Conservation (phyloP, 2,329 filamentous ascomycete species). For the Penicillium sp. region DNA sequence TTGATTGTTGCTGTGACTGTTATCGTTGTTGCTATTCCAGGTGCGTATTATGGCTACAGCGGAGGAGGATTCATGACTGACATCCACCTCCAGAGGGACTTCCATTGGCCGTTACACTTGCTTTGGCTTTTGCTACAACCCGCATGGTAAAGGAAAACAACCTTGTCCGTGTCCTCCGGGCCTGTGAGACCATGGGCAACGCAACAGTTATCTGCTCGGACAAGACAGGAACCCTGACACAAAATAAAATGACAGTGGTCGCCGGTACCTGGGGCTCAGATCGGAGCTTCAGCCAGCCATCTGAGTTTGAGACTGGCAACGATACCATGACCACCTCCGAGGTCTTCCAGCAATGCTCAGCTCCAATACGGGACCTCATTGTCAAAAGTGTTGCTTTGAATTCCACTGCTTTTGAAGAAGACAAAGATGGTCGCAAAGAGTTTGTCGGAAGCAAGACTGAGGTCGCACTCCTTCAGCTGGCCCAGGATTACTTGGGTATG, state of each 20-base stretch:
- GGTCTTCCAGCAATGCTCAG: conserved; percentile 31
- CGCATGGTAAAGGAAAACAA: conserved; percentile 76
- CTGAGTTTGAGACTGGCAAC: conserved; percentile 16
- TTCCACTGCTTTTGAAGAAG: conserved; percentile 72
- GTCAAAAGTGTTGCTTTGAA: conserved; percentile 44
- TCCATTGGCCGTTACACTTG: conserved; percentile 71
- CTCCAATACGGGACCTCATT: conserved; percentile 34
- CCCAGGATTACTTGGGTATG: conserved; percentile 63
- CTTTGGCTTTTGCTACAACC: conserved; percentile 70
- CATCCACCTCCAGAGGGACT: conserved; percentile 59
- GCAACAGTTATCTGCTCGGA: conserved; percentile 76
- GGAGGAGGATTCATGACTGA: conserved; percentile 6
- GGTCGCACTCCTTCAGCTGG: conserved; percentile 67
- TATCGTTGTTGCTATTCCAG: conserved; percentile 71
- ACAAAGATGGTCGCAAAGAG: conserved; percentile 60
- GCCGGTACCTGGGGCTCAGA: conserved; percentile 62
- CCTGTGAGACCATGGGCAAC: conserved; percentile 78
- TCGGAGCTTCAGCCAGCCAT: conserved; percentile 51
- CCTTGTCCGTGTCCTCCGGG: conserved; percentile 68
- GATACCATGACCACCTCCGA: conserved; percentile 24
- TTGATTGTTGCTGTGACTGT: conserved; percentile 75
- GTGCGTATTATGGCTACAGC: conserved; percentile 21
- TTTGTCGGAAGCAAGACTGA: conserved; percentile 78
- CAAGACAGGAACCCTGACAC: conserved; percentile 70
- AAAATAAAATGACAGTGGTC: conserved; percentile 73